These are phyloP conservation scores for Capronia epimyces DNA, from an alignment of 2,329 filamentous ascomycete genomes.

Conservation along the genomic window DNA sequence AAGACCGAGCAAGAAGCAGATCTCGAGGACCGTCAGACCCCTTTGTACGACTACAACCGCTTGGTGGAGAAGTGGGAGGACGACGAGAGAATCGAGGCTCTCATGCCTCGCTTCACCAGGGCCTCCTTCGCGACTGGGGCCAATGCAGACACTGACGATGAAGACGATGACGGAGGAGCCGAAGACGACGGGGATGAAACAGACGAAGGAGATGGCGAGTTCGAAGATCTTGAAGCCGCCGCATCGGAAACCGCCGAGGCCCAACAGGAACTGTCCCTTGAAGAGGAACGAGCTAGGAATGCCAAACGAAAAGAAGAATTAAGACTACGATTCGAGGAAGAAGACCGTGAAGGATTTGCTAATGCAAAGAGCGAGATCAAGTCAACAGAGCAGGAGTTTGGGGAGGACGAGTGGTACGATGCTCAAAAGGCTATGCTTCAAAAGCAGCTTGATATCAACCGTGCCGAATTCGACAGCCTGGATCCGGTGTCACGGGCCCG, in stretches of 20 bases:
- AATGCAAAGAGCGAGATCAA: conserved; percentile 80
- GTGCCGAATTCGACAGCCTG: conserved; percentile 80
- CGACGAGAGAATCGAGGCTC: conserved; percentile 66
- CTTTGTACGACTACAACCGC: conserved; percentile 70
- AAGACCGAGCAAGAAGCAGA: conserved; percentile 46
- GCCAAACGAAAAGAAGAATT: conserved; percentile 90
- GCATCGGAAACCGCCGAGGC: conserved; percentile 37
- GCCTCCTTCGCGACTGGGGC: conserved; percentile 56
- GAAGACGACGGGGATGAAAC: conserved; percentile 41
- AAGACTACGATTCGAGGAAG: conserved; percentile 89
- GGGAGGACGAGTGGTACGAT: conserved; percentile 98
- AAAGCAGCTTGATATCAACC: conserved; percentile 96
- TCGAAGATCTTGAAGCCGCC: conserved; percentile 79
- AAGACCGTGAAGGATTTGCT: conserved; percentile 86
- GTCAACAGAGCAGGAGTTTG: conserved; percentile 71
- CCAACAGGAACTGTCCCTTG: conserved; percentile 51
- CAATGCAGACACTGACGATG: conserved; percentile 50
- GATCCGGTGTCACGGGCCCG: conserved; percentile 76
- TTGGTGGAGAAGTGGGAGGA: conserved; percentile 82
- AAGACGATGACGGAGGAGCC: conserved; percentile 55
- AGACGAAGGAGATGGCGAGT: conserved; percentile 70
- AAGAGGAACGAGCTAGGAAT: conserved; percentile 84
- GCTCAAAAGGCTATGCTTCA: conserved; percentile 89
- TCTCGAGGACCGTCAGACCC: conserved; percentile 71
- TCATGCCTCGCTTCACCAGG: conserved; percentile 71